Evolutionary conservation across 805 yeast genomes (phyloP).

Genomic region (Lipomyces chichibuensis): DNA sequence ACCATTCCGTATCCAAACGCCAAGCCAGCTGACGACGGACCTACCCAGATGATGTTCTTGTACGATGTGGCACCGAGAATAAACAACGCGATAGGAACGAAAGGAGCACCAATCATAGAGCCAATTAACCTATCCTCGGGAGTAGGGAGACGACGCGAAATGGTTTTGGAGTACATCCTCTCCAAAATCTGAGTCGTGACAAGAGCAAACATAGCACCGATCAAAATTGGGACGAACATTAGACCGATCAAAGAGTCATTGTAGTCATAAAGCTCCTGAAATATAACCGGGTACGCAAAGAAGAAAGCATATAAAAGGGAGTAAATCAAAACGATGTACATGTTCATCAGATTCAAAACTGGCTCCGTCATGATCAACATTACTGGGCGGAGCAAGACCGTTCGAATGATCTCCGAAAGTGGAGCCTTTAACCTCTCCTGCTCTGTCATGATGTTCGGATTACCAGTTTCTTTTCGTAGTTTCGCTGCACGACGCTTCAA

Average conservation of each 20-base stretch:
- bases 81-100: conserved; percentile 57
- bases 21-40: conserved; percentile 61
- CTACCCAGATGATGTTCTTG: conserved; percentile 52
- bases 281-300: conserved; percentile 93
- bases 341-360: conserved; percentile 78
- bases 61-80: conserved; percentile 65
- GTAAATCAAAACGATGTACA: conserved; percentile 85
- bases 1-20: conserved; percentile 60
- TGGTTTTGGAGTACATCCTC: conserved; percentile 53
- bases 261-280: conserved; percentile 73
- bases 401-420: conserved; percentile 64
- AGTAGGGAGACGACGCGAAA: conserved; percentile 48
- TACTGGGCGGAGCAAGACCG: conserved; percentile 75
- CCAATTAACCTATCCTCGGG: conserved; percentile 63
- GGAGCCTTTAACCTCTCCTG: conserved; percentile 80
- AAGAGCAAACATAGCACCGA: conserved; percentile 79
- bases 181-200: conserved; percentile 77
- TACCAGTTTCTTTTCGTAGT: conserved; percentile 79
- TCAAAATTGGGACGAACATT: conserved; percentile 86
- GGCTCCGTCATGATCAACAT: conserved; percentile 77
- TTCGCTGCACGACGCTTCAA: conserved; percentile 68
- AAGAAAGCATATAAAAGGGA: conserved; percentile 90
- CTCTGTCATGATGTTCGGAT: conserved; percentile 87
- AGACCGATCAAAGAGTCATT: conserved; percentile 79
- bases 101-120: conserved; percentile 52